Conservation (phyloP, 1,139 yeast genomes). For the Hanseniaspora gamundiae region DNA sequence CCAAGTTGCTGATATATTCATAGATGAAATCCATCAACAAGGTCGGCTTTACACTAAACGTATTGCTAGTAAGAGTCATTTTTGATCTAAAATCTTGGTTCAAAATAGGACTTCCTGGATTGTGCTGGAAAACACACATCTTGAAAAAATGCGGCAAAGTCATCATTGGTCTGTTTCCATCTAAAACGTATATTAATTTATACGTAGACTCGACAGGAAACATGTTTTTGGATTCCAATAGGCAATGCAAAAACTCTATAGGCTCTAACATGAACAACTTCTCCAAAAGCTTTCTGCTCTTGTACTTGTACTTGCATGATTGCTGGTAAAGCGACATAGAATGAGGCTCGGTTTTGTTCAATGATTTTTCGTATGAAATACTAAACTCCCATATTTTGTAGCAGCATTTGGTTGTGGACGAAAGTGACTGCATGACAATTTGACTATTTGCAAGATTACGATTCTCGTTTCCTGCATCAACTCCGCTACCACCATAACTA, state of each 20-base stretch:
- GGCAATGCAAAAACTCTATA: slow-evolving; percentile 56
- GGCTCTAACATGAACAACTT: slow-evolving; percentile 61
- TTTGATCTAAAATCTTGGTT: not conserved
- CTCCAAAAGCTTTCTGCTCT: slow-evolving; percentile 58
- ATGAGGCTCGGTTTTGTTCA: slow-evolving; percentile 17
- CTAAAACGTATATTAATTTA: slow-evolving; percentile 45
- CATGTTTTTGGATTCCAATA: slow-evolving; percentile 30
- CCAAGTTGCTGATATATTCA: slow-evolving; percentile 50
- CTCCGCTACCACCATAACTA: slow-evolving; percentile 33
- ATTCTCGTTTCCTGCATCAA: slow-evolving; percentile 43
- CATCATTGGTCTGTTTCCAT: slow-evolving; percentile 70
- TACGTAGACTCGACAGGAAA: slow-evolving; percentile 10
- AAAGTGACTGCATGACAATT: slow-evolving; percentile 50
- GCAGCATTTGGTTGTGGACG: slow-evolving; percentile 42
- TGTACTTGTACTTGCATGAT: slow-evolving; percentile 58
- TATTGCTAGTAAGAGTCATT: not conserved
- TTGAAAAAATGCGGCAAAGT: slow-evolving; percentile 60
- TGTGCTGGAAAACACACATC: slow-evolving; percentile 37
- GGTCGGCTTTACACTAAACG: slow-evolving; percentile 7
- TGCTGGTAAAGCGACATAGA: slow-evolving; percentile 43
- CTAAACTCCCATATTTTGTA: slow-evolving; percentile 50
- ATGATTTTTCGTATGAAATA: not conserved
- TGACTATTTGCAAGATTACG: slow-evolving; percentile 43
- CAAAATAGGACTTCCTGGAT: slow-evolving; percentile 9
- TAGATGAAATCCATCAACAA: slow-evolving; percentile 23